Evolutionary conservation across 805 yeast genomes (phyloP).

Genomic region (Pichia scutulata): DNA sequence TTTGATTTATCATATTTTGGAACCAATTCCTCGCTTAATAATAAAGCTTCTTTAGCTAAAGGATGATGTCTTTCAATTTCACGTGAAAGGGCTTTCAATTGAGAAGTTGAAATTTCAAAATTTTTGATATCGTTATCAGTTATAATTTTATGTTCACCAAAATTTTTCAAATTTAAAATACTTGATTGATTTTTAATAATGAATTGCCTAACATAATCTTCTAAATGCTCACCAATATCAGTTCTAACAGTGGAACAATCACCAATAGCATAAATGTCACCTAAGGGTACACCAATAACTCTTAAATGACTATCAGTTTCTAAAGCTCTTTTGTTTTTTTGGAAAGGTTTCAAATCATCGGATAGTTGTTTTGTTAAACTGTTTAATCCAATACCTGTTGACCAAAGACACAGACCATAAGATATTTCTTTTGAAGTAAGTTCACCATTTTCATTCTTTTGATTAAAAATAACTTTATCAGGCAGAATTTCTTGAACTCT

Average conservation of each 20-base stretch:
- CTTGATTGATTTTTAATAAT: constrained; percentile 73
- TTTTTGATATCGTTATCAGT: constrained; percentile 47
- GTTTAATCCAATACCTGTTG: constrained; percentile 66
- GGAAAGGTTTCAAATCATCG: constrained; percentile 37
- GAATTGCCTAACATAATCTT: constrained; percentile 93
- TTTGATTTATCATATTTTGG: constrained; percentile 43
- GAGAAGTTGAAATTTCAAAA: constrained; percentile 38
- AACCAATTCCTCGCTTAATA: constrained; percentile 41
- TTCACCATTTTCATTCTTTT: constrained; percentile 36
- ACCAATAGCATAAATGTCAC: constrained; percentile 63
- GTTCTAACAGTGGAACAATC: constrained; percentile 63
- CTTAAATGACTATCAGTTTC: constrained; percentile 70
- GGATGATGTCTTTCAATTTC: constrained; percentile 48
- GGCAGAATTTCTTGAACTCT: constrained; percentile 80
- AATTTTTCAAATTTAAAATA: constrained; percentile 35
- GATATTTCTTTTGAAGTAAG: constrained; percentile 42
- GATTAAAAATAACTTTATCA: constrained; percentile 52
- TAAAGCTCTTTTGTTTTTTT: constrained; percentile 60
- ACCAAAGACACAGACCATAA: constrained; percentile 66
- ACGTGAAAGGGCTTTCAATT: constrained; percentile 40
- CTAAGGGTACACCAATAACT: constrained; percentile 59
- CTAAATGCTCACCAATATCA: constrained; percentile 67
- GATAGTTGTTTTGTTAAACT: constrained; percentile 53
- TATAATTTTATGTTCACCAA: constrained; percentile 22
- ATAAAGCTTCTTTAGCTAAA: constrained; percentile 48